Base-by-base conservation (phyloP, 169 alveolate species). In the Cryptosporidium tyzzeri region DNA sequence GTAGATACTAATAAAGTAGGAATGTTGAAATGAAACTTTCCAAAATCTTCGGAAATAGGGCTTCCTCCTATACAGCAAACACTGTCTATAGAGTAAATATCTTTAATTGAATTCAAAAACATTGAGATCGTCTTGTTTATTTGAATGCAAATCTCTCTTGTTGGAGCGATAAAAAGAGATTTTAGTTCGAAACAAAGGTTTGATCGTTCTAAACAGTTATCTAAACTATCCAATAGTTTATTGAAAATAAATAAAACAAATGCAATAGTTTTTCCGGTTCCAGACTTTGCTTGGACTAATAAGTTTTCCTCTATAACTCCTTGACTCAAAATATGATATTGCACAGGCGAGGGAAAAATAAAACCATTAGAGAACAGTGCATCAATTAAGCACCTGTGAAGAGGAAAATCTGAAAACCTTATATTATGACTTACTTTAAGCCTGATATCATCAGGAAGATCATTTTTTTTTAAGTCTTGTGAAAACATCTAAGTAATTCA, bases 91-190 rank as follows among this genome's bases (percentile, higher is more conserved):
- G 9, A 18, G 16, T 80, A 62, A 41, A n/a, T 9, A 44, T 23
- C 14, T 58, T 59, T 73, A 80, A 41, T 39, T 33, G 74, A 29
- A 61, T 31, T 23, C 9, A 59, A 16, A 37, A 80, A 62, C 23
- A 37, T 62, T 16, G 73, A 62, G 7, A 80, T 39, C 1, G 62
- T 65, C 33, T 85, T 86, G 35, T 89, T 86, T 35, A 95, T 96
- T 91, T 96, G 98, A 85, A 95, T 91, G 86, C 97, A 96, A 59
- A 96, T 85, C 73, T 96, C 98, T 41, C 98, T 74, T 1, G 98
- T 96, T 14, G 98, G 98, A 29, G 97, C 94, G 31, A 96, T 80
- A 4, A 65, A 41, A 26, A 73, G 51, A 6, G 70, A 39, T 45
- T 16, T 10, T 29, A 69, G n/a, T 45, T 69, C 62, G 16, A 45